Evolutionary conservation across 2,329 filamentous ascomycete genomes (phyloP), one percentile per base, ranked within the genome.

Genomic region (Calonectria henricotiae): DNA sequence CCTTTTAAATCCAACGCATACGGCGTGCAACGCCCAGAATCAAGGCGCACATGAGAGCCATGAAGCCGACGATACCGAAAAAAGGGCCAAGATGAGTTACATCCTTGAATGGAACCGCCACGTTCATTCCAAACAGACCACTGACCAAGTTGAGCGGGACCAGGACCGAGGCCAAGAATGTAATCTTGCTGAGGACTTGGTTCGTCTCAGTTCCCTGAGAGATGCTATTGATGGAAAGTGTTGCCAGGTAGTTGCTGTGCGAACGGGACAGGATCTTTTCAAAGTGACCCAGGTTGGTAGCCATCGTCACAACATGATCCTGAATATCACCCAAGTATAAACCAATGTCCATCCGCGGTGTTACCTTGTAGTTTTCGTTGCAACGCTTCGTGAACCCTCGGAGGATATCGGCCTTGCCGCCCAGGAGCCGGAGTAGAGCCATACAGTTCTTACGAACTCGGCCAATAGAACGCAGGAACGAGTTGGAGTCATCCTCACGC

Each of bases 261-360:
- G 94, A 93, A 25, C 96, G 93, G 32, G 93, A 95, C 61, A 99
- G 89, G 89, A 99, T 98, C 87, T 98, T 98, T 82, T 99, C 96
- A 76, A 98, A 98, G 81, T 99, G 96, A 1, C 91, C 91, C 77
- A 99, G 84, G 83, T 97, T 99, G 76, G 94, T 96, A 89, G 98
- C 97, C 96, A 98, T 98, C 54, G 96, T 99, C 70, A 99, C 94
- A 64, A 99, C 96, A 88, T 99, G 96, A 84, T 99, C 96, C 83
- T 99, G 96, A 74, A 99, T 98, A 84, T 99, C 96, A 79, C 94
- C 94, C 41, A 99, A 89, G 80, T 99, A 99, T 78, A 99, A 90
- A 25, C 95, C 96, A 74, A 99, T 98, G 80, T 99, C 96, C 85
- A 96, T 96, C 58, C 95, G 93, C 7, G 96, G 96, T 1, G 96